Percentiles rank a stretch among this genome's conserved stretches.
These are phyloP conservation scores for Fusarium sp. DNA, from an alignment of 2,329 filamentous ascomycete genomes.

Conservation along the genomic window DNA sequence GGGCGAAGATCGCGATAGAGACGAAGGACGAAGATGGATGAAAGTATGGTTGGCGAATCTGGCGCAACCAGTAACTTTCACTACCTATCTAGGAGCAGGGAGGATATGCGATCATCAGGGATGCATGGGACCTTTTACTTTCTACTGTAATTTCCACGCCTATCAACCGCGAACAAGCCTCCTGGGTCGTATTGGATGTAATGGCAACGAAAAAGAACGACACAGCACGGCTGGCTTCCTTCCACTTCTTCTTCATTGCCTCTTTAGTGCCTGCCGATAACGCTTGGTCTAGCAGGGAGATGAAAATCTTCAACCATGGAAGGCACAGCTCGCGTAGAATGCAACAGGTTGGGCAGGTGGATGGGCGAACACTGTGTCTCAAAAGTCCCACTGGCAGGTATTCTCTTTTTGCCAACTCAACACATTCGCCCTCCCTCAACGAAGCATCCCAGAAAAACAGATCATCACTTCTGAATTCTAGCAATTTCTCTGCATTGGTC, in stretches of 20 bases:
- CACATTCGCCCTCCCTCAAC: constrained; percentile 32
- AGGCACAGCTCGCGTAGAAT: neutral
- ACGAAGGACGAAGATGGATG: neutral
- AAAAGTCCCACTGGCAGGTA: constrained; percentile 1
- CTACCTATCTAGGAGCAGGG: neutral
- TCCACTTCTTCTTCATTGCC: constrained; percentile 36
- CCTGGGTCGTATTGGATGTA: neutral
- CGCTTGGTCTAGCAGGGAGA: neutral
- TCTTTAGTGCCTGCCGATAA: constrained; percentile 12
- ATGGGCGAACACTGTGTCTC: constrained; percentile 3
- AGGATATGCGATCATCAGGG: neutral
- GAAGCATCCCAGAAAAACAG: constrained; percentile 5
- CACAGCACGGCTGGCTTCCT: neutral
- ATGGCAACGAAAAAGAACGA: neutral
- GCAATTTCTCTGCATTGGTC: neutral
- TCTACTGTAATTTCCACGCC: constrained; percentile 1
- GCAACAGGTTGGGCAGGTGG: neutral
- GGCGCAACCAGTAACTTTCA: neutral
- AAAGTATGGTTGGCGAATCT: neutral
- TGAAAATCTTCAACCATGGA: neutral
- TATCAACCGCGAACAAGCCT: constrained; percentile 1
- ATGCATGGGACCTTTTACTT: neutral
- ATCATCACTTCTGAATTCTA: constrained; percentile 4
- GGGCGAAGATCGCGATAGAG: neutral
- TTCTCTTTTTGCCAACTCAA: constrained; percentile 19